Base-by-base conservation (phyloP, 176 grass and related monocot species). In the Triticum aestivum region DNA sequence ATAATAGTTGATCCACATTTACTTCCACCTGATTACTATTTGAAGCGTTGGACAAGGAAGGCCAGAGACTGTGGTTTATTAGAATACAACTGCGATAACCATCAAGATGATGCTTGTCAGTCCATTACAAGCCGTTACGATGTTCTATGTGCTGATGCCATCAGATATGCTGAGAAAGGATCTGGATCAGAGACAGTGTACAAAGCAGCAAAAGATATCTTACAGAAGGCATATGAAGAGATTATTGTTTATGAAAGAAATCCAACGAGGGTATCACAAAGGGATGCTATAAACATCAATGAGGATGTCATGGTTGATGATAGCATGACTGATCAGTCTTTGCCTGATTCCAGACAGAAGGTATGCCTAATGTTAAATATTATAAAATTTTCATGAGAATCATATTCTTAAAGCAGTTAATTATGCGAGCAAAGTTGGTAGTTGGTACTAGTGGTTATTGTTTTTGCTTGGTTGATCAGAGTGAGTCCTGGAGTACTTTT, bases 281-380 rank as follows among this genome's bases (percentile, higher is more conserved):
- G 96, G 79, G 93, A 95, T 85, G 86, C 72, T 42, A 98, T 95
- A 80, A 98, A 98, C 74, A 98, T 98, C 56, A 98, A 98, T 33
- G 93, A 98, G 51, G 96, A 95, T 86, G 91, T 98, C 59, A 94
- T 80, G 2, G 80, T 94, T 66, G 86, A 92, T 89, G 96, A 98
- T 76, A 71, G 86, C 4, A 86, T 95, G 71, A 91, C 89, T 84
- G 88, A 95, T 89, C 89, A 88, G 38, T 86, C 88, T 64, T 87
- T 92, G 45, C 88, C 89, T 88, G 91, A 95, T 89, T 92, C 88
- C 79, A 84, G 91, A 89, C 75, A 84, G 86, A 95, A 98, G 96
- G 93, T 95, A 86, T 49, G 38, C 70, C 84, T 82, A 67, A 38
- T 84, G 23, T 13, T 85, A 61, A 54, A 67, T 75, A 11, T 15